Base-by-base conservation (phyloP, 2,329 filamentous ascomycete genomes). In the Chrysoporthe deuterocubensis region DNA sequence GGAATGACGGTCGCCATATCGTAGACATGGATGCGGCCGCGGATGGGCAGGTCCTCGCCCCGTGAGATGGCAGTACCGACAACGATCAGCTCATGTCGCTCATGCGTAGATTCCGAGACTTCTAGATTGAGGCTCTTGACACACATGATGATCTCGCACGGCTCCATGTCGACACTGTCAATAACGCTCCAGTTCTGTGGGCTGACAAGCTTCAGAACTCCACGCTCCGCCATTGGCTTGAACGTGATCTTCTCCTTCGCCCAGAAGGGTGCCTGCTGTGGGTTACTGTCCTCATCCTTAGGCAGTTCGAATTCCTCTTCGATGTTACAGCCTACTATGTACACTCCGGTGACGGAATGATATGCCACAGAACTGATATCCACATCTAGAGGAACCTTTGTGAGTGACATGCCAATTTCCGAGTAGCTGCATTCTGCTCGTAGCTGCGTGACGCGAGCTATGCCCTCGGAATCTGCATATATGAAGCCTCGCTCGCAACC, bases 1-100 rank as follows among this genome's bases (percentile, higher is more conserved):
- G 96, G 95, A 0, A 97, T 95, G 43, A 99, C 96, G 44, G 90
- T 88, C 67, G 97, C 94, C 42, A 99, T 87, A 75, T 97, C 94
- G 75, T 96, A 97, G 60, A 98, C 92, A 74, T 96, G 94, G 50
- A 99, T 87, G 52, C 91, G 88, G 2, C 96, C 96, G 58, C 92
- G 89, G 0, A 94, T 91, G 0, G 94, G 90, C 67, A 97, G 87
- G 75, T 98, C 96, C 79, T 99, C 96, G 52, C 96, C 96, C 69
- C 91, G 91, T n/a, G 90, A 87, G 37, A 96, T 86, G 1, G 93
- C 91, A 0, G 95, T 97, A 16, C 95, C 96, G 1, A 97, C 90
- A 0, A 90, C 89, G 62, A 99, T 86, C 59, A 98, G 85, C 74
- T 92, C 90, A 74, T 89, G 91, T 18, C 93, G 89, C 76, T 97